A percentile compares a stretch with the other conserved stretches of the same genome.
Conservation (phyloP, 352 stramenopile genomes). For the Globisporangium acanthophoron region DNA sequence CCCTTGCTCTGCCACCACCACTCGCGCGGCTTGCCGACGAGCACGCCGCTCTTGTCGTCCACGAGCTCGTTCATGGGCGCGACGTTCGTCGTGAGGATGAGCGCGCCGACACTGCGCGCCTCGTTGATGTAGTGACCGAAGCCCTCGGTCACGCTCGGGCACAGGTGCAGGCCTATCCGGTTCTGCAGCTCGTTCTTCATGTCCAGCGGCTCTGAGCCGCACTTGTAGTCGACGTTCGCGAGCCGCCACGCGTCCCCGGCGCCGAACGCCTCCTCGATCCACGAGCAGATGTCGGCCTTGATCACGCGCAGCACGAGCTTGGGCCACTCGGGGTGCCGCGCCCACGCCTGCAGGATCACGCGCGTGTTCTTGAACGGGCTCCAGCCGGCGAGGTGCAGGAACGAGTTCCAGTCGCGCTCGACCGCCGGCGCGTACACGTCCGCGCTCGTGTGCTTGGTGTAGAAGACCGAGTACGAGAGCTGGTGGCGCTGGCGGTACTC, state of each 20-base stretch:
- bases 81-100: slow-evolving; percentile 76
- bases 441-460: slow-evolving; percentile 78
- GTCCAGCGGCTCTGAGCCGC: slow-evolving; percentile 41
- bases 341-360: slow-evolving; percentile 66
- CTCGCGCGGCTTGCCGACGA: slow-evolving; percentile 43
- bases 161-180: slow-evolving; percentile 68
- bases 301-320: slow-evolving; percentile 66
- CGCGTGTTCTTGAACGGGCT: slow-evolving; percentile 78
- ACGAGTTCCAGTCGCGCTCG: slow-evolving; percentile 66
- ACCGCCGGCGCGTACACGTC: slow-evolving; percentile 56
- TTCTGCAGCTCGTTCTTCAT: slow-evolving; percentile 70
- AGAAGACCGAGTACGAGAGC: slow-evolving; percentile 74
- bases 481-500: slow-evolving; percentile 73
- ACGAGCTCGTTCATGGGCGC: slow-evolving; percentile 85
- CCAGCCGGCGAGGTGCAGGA: slow-evolving; percentile 63
- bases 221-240: slow-evolving; percentile 75
- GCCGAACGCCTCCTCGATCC: slow-evolving; percentile 60
- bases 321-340: slow-evolving; percentile 66
- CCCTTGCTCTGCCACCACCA: slow-evolving; percentile 84
- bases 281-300: slow-evolving; percentile 52
- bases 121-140: slow-evolving; percentile 88
- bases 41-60: slow-evolving; percentile 59
- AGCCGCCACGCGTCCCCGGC: slow-evolving; percentile 40
- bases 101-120: slow-evolving; percentile 59
- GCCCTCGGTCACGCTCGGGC: slow-evolving; percentile 69